A percentile compares a stretch with the other conserved stretches of the same genome.
These are phyloP conservation scores for Colletotrichum zoysiae DNA, from an alignment of 2,329 filamentous ascomycete species.

Conservation along the genomic window DNA sequence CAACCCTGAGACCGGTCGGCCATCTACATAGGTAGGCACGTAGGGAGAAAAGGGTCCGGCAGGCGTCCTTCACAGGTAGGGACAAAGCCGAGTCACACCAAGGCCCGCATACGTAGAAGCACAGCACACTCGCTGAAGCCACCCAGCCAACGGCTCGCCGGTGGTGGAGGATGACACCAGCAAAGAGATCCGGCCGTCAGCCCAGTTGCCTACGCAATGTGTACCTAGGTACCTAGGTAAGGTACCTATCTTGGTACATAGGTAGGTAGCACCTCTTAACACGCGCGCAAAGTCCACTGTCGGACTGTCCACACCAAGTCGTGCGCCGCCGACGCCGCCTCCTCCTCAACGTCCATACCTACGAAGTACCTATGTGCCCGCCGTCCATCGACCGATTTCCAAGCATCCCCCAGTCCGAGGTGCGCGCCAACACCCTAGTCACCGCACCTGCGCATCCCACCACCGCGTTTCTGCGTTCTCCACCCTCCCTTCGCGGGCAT, in stretches of 20 bases:
- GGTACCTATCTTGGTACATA: background rate
- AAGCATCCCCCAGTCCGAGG: conserved; percentile 39
- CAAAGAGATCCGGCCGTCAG: background rate
- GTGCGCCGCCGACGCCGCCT: conserved; percentile 2
- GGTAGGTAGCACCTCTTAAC: background rate
- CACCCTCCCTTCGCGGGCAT: conserved; percentile 39
- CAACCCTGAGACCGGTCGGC: conserved; percentile 26
- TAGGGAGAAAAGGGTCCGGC: conserved; percentile 12
- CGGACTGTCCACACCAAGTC: conserved; percentile 3
- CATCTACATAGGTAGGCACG: conserved; percentile 8
- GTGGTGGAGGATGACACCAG: conserved; percentile 3
- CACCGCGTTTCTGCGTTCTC: conserved; percentile 40
- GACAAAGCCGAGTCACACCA: background rate
- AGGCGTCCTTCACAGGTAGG: background rate
- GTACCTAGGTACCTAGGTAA: background rate
- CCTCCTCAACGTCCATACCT: conserved; percentile 36
- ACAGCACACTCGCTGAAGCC: background rate
- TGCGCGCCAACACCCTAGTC: conserved; percentile 22
- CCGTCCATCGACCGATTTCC: conserved; percentile 39
- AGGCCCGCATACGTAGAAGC: background rate
- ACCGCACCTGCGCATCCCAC: conserved; percentile 34
- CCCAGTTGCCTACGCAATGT: background rate
- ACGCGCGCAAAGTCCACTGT: conserved; percentile 9
- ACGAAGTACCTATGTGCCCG: too few relatives aligned
- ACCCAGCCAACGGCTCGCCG: conserved; percentile 1